Evolutionary conservation across 2,329 filamentous ascomycete species (phyloP).

Genomic region (Colletotrichum sansevieriae): DNA sequence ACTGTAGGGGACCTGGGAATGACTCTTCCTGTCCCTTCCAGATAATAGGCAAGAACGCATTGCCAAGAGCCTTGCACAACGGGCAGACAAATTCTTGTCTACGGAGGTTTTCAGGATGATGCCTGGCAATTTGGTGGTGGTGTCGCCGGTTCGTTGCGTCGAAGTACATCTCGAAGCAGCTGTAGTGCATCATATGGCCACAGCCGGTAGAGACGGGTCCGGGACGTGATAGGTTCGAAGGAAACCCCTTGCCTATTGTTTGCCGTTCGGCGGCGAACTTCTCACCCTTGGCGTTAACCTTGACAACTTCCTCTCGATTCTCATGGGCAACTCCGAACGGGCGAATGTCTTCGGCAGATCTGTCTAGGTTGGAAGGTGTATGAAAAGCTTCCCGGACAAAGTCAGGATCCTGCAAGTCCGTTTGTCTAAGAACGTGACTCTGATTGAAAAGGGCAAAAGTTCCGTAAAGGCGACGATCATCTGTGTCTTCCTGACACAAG

Average conservation of each 20-base stretch:
- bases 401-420: constrained; percentile 83
- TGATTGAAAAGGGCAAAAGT: constrained; percentile 92
- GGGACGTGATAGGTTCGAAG: constrained; percentile 71
- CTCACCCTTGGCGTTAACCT: constrained; percentile 79
- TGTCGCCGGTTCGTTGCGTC: constrained; percentile 87
- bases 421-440: constrained; percentile 88
- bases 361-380: constrained; percentile 85
- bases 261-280: constrained; percentile 81
- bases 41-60: constrained; percentile 92
- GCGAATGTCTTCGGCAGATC: constrained; percentile 83
- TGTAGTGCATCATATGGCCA: constrained; percentile 98
- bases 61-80: constrained; percentile 95
- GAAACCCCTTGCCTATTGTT: constrained; percentile 90
- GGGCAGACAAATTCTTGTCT: constrained; percentile 95
- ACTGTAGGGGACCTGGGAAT: constrained; percentile 79
- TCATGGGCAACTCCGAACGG: constrained; percentile 93
- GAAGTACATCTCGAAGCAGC: constrained; percentile 93
- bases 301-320: constrained; percentile 83
- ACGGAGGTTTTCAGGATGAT: constrained; percentile 86
- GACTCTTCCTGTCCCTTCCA: constrained; percentile 94
- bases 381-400: constrained; percentile 86
- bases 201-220: constrained; percentile 92
- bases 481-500: constrained; percentile 94
- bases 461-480: constrained; percentile 88
- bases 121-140: constrained; percentile 90